Conservation (phyloP, 768 basidiomycete genomes). For the Leccinellum rugosiceps region DNA sequence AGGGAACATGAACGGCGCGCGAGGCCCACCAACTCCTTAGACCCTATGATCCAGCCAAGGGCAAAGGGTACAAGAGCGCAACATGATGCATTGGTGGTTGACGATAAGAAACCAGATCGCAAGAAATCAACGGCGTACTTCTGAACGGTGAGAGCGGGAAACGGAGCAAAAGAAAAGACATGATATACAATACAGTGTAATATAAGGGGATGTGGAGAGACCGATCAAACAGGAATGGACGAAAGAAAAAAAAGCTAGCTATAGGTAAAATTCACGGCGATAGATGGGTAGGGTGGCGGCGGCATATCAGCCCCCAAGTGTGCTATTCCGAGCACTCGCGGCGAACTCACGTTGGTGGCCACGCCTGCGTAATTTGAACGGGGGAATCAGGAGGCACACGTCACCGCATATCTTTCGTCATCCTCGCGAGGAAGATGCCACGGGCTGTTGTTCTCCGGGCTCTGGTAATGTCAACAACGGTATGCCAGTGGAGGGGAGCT, state of each 20-base stretch:
- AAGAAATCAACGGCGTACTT: not conserved
- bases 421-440: conserved; percentile 10
- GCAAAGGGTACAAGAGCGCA: not conserved
- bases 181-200: not conserved
- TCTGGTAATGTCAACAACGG: not conserved
- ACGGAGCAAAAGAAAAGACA: not conserved
- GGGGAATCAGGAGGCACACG: not conserved
- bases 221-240: not conserved
- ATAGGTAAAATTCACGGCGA: not conserved
- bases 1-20: not conserved
- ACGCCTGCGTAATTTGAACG: not conserved
- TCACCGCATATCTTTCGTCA: not conserved
- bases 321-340: not conserved
- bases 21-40: not conserved
- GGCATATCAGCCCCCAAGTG: not conserved
- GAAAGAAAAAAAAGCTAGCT: not conserved
- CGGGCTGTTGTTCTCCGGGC: conserved; percentile 6
- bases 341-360: not conserved
- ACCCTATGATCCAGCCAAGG: not conserved
- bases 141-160: not conserved
- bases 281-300: not conserved
- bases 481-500: not conserved
- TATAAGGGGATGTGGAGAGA: not conserved
- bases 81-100: not conserved
- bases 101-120: not conserved